phyloP scores from a whole-genome alignment of 495 filamentous ascomycete species.

The Pyronema omphalodes region DNA sequence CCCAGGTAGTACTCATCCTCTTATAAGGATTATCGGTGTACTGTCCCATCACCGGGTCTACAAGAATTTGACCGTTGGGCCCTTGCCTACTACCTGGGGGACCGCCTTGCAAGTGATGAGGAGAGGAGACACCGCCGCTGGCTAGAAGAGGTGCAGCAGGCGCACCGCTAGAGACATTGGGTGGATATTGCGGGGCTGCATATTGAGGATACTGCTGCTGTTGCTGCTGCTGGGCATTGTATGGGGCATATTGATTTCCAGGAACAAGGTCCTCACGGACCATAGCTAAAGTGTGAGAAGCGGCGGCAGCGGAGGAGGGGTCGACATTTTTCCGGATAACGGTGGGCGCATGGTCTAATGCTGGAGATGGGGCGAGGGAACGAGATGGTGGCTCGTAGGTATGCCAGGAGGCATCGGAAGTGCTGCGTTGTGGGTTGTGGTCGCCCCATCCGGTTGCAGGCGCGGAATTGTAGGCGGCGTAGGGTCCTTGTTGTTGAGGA shows the following conservation, averaged over 20 bases:
- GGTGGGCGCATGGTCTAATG: not conserved
- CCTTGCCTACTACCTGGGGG: not conserved
- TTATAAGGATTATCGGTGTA: conserved; percentile 22
- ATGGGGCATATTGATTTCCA: not conserved
- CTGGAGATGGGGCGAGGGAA: not conserved
- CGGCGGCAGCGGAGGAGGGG: not conserved
- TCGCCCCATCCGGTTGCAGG: not conserved
- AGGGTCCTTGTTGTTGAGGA: no score
- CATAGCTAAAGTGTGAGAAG: not conserved
- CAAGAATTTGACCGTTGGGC: conserved; percentile 6
- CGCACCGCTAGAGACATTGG: not conserved
- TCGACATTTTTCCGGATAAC: not conserved
- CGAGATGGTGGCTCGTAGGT: not conserved
- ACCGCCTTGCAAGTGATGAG: not conserved
- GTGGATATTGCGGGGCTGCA: not conserved
- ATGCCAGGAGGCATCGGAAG: not conserved
- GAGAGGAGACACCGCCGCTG: not conserved
- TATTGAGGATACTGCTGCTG: not conserved
- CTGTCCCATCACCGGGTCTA: conserved; percentile 18
- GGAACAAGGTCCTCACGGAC: not conserved
- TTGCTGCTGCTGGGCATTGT: not conserved
- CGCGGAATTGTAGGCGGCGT: no score
- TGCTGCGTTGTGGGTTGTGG: not conserved
- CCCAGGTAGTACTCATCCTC: conserved; percentile 21
- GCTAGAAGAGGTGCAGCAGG: not conserved